Evolutionary conservation across 371 early-diverging fungal species (phyloP).

Genomic region (Zopfochytrium polystomum): DNA sequence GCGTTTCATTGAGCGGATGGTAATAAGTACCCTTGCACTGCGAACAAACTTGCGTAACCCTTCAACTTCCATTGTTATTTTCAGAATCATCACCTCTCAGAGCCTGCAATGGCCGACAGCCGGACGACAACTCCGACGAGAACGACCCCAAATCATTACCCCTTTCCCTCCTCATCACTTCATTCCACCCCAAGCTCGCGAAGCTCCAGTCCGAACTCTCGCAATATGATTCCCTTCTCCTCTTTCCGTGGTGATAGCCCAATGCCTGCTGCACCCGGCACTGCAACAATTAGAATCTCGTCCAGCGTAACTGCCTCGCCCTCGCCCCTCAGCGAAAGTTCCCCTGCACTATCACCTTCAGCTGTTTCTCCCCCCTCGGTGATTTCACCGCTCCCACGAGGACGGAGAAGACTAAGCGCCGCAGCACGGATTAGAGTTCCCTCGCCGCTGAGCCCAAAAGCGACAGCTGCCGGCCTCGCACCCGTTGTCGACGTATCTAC

Average conservation of each 20-base stretch:
- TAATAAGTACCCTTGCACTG: constrained; percentile 6
- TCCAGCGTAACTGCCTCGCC: neutral
- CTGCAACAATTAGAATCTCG: neutral
- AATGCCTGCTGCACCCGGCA: neutral
- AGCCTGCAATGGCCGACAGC: neutral
- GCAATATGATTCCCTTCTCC: neutral
- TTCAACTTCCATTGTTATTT: too few species aligned
- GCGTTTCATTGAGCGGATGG: constrained; percentile 57
- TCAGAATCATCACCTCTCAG: too few species aligned
- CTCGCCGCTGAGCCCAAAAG: too few species aligned
- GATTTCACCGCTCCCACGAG: too few species aligned
- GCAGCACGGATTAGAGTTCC: too few species aligned
- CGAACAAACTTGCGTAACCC: too few species aligned
- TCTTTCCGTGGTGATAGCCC: too few species aligned
- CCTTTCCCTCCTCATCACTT: neutral
- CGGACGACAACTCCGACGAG: neutral
- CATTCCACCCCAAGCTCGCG: neutral
- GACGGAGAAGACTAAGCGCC: too few species aligned
- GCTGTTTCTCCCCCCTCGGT: too few species aligned
- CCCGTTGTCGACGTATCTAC: too few species aligned
- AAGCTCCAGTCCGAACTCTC: too few species aligned
- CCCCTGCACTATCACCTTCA: neutral
- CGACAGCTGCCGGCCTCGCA: too few species aligned
- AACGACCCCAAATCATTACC: neutral
- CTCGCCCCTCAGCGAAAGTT: neutral